Evolutionary conservation across 2,329 filamentous ascomycete species (phyloP).

Genomic region (Eutypella sp.): DNA sequence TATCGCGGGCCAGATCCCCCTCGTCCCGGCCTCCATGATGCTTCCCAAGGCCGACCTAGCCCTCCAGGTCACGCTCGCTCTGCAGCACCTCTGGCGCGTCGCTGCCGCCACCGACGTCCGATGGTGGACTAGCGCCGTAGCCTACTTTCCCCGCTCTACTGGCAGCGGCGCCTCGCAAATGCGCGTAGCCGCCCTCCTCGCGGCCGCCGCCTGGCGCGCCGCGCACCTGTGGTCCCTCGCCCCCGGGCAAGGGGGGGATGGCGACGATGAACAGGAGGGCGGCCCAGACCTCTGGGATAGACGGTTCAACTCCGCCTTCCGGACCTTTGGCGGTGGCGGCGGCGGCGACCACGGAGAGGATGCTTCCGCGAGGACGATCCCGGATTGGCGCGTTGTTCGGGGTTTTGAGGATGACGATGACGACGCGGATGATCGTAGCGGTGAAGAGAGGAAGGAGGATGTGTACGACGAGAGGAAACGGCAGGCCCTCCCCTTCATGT

Average conservation of each 20-base stretch:
- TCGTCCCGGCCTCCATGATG: slow-evolving; percentile 75
- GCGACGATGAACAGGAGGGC: slow-evolving; percentile 43
- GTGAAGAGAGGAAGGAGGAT: slow-evolving; percentile 15
- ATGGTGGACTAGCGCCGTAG: slow-evolving; percentile 72
- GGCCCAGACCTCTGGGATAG: slow-evolving; percentile 65
- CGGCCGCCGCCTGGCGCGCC: slow-evolving; percentile 42
- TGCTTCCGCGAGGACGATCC: slow-evolving; percentile 32
- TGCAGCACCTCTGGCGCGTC: slow-evolving; percentile 89
- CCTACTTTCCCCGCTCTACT: slow-evolving; percentile 55
- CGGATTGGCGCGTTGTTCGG: slow-evolving; percentile 46
- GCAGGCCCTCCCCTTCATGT: slow-evolving; percentile 56
- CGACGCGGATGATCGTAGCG: slow-evolving; percentile 16
- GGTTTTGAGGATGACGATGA: slow-evolving; percentile 32
- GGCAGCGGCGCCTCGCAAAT: slow-evolving; percentile 9
- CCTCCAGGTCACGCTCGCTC: slow-evolving; percentile 62
- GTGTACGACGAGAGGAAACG: slow-evolving; percentile 18
- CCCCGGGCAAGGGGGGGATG: slow-evolving; percentile 28
- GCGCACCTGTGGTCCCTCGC: slow-evolving; percentile 33
- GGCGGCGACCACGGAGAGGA: slow-evolving; percentile 11
- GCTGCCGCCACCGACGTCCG: slow-evolving; percentile 65
- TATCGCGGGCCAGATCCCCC: slow-evolving; percentile 86
- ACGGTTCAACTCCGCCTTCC: slow-evolving; percentile 51
- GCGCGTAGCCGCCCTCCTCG: slow-evolving; percentile 34
- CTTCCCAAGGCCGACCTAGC: slow-evolving; percentile 44
- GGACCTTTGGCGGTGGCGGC: slow-evolving; percentile 37